Evolutionary conservation across 805 yeast species (phyloP), one percentile per base, ranked within the genome.

Genomic region (Monosporozyma yasuniensis): DNA sequence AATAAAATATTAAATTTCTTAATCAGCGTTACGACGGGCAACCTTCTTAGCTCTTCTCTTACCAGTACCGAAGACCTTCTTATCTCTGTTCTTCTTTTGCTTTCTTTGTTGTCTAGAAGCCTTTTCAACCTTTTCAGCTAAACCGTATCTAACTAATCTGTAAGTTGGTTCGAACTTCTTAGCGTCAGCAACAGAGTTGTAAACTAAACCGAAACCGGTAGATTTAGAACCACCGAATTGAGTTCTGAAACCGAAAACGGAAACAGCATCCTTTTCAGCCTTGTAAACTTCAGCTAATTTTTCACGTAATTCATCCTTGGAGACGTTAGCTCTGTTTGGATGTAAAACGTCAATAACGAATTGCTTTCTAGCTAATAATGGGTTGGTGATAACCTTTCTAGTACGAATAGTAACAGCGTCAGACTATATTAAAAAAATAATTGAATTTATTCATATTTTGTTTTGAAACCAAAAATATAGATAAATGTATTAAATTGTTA

Each of bases 371-470:
- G 88, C 90, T 77, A 93, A 86, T 75, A 93, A 86, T 74, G 98
- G 96, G 95, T 93, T 93, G 78, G 96, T 78, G 78, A 91, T 87
- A 80, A 91, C 96, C 72, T 74, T 91, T 85, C 98, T 86, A 76
- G 98, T 91, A 84, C 98, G 91, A 82, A 93, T 87, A 72, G 99
- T 93, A 79, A 93, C 90, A 75, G 98, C 90, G 95, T 93, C 99
- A 84, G 95, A 86, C 96, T 86, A 67, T 49, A 61, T 28, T 39
- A 19, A 48, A 32, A 38, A 11, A 12, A 32, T 32, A 32, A 6
- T 32, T 32, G 14, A 32, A n/a, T n/a, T n/a, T n/a, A n/a, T n/a
- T n/a, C n/a, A n/a, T n/a, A n/a, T n/a, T n/a, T n/a, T n/a, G 35
- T 32, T 32, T 7, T 5, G n/a, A 32, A 12, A 32, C 6, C 2